Percentiles rank a stretch among this genome's conserved stretches.
Conservation (phyloP, 2,329 filamentous ascomycete genomes). For the Trichoderma semiorbis region DNA sequence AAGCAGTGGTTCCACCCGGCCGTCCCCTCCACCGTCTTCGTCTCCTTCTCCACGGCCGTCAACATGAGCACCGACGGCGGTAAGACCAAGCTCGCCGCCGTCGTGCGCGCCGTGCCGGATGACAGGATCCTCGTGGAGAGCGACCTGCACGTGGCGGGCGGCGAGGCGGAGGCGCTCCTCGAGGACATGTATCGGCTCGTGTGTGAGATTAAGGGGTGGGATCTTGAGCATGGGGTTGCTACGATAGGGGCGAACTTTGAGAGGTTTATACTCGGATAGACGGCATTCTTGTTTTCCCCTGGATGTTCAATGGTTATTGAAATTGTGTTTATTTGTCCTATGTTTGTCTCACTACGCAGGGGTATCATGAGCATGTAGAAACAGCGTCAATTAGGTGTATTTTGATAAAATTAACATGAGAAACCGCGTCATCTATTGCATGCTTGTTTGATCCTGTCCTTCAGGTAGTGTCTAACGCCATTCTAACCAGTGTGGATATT, state of each 20-base stretch:
- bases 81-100: conserved; percentile 51
- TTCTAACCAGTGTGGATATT: neutral
- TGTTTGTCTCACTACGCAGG: neutral
- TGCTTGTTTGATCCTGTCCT: neutral
- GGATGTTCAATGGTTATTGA: rapidly evolving
- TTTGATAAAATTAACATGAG: neutral
- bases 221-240: conserved; percentile 64
- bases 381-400: neutral
- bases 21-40: conserved; percentile 75
- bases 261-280: conserved; percentile 65
- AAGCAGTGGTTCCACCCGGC: conserved; percentile 72
- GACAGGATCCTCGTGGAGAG: conserved; percentile 82
- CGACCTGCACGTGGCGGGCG: conserved; percentile 80
- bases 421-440: neutral
- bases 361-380: too few relatives aligned
- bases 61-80: conserved; percentile 62
- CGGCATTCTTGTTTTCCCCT: neutral
- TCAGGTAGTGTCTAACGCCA: neutral
- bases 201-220: conserved; percentile 76
- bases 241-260: conserved; percentile 72
- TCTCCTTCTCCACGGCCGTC: conserved; percentile 82
- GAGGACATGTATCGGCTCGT: conserved; percentile 74
- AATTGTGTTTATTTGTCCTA: too few relatives aligned
- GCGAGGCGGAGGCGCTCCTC: conserved; percentile 72
- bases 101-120: conserved; percentile 71